phyloP scores from a whole-genome alignment of 306 rosid species.

The Comarum palustre region DNA sequence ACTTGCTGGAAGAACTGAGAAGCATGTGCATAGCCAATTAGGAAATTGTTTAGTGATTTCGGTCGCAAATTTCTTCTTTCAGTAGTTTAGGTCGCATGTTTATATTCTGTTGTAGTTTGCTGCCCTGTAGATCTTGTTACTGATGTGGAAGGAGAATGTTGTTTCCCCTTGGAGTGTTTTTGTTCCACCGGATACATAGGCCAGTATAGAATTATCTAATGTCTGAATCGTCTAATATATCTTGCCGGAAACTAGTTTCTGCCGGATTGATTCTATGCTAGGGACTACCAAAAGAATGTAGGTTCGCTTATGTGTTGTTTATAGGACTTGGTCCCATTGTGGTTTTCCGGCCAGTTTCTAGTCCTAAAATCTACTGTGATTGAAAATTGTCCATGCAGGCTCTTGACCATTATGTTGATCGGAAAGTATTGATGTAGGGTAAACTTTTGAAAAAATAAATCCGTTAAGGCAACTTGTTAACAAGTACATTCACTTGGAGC shows the following conservation, averaged over 20 bases:
- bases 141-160: slow-evolving; percentile 37
- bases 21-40: slow-evolving; percentile 54
- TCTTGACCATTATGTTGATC: not conserved
- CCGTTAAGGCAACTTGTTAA: not conserved
- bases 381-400: not conserved
- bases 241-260: not conserved
- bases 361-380: not conserved
- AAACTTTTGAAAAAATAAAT: not conserved
- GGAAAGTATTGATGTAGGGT: not conserved
- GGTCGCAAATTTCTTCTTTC: slow-evolving; percentile 25
- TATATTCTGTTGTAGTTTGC: slow-evolving; percentile 41
- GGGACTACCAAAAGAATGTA: not conserved
- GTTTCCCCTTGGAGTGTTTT: slow-evolving; percentile 17
- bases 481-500: not conserved
- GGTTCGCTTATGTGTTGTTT: not conserved
- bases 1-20: slow-evolving; percentile 35
- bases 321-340: not conserved
- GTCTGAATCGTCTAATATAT: not conserved
- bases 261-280: not conserved
- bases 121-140: slow-evolving; percentile 25
- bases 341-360: not conserved
- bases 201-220: no score
- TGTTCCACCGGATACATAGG: not conserved
- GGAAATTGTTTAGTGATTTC: slow-evolving; percentile 39
- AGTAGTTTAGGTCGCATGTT: slow-evolving; percentile 44